These are phyloP conservation scores for Camelina neglecta DNA, from an alignment of 345 rosid genomes.

Conservation along the genomic window DNA sequence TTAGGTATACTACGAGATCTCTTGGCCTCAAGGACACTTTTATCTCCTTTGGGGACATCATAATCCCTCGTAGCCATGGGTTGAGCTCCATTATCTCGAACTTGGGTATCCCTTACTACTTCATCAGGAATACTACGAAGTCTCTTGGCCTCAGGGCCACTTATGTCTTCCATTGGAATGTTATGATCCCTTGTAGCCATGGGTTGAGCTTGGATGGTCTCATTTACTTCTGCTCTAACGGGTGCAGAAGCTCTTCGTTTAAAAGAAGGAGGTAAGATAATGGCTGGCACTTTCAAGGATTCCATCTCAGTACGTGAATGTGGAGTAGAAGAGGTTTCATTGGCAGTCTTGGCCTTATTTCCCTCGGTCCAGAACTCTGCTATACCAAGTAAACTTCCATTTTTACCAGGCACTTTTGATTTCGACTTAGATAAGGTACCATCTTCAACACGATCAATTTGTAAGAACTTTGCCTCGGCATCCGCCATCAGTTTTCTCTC, in stretches of 20 bases:
- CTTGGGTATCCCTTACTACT: constrained; percentile 37
- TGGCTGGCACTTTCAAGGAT: constrained; percentile 28
- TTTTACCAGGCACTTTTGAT: constrained; percentile 32
- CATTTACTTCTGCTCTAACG: constrained; percentile 19
- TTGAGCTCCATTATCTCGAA: constrained; percentile 17
- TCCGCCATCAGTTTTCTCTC: constrained; percentile 39
- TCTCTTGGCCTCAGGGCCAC: constrained; percentile 29
- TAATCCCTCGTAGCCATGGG: constrained; percentile 19
- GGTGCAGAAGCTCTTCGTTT: constrained; percentile 39
- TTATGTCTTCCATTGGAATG: background rate
- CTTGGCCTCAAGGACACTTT: constrained; percentile 28
- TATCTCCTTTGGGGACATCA: background rate
- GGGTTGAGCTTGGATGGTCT: constrained; percentile 26
- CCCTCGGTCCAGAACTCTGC: constrained; percentile 42
- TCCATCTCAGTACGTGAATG: constrained; percentile 1
- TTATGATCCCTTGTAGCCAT: constrained; percentile 23
- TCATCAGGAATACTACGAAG: constrained; percentile 34
- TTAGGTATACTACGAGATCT: constrained; percentile 32
- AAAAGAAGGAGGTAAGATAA: constrained; percentile 44
- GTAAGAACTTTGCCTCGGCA: constrained; percentile 35
- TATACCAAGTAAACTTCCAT: constrained; percentile 42
- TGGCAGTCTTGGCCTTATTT: constrained; percentile 13
- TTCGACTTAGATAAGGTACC: constrained; percentile 22
- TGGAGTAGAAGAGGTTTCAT: constrained; percentile 22
- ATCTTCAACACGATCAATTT: constrained; percentile 15